A percentile compares a stretch with the other conserved stretches of the same genome.
These are phyloP conservation scores for Chalciporus piperatus DNA, from an alignment of 768 basidiomycete genomes.

Conservation along the genomic window DNA sequence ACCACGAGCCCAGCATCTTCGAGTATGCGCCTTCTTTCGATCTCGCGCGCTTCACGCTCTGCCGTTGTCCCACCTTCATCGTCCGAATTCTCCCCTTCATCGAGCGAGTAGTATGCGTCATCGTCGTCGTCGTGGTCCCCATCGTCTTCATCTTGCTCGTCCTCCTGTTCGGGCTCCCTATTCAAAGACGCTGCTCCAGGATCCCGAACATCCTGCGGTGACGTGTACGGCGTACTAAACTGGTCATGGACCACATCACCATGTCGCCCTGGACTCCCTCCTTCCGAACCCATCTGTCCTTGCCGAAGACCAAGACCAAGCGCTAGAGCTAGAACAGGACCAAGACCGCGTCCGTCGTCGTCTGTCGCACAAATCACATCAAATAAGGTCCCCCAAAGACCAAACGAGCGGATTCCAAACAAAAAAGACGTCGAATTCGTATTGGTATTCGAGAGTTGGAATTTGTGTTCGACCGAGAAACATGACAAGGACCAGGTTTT, in stretches of 20 bases:
- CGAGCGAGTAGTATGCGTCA: conserved; percentile 33
- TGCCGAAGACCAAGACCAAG: neutral
- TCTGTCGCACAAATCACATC: conserved; percentile 6
- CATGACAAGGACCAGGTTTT: neutral
- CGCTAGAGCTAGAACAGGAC: neutral
- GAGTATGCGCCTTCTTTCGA: conserved; percentile 79
- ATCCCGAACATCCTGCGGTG: conserved; percentile 15
- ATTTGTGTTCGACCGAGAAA: conserved; percentile 1
- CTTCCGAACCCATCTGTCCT: neutral
- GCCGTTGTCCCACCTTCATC: conserved; percentile 41
- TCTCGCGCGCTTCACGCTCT: conserved; percentile 59
- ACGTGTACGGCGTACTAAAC: conserved; percentile 25
- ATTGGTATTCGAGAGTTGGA: conserved; percentile 9
- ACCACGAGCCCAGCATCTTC: conserved; percentile 86
- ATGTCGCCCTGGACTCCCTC: neutral
- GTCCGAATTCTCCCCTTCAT: conserved; percentile 25
- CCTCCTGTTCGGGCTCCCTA: neutral
- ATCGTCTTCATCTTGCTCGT: neutral
- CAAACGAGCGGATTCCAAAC: neutral
- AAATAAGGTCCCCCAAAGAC: neutral
- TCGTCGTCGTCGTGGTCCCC: conserved; percentile 30
- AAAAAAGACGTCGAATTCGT: conserved; percentile 8
- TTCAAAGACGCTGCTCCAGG: conserved; percentile 5
- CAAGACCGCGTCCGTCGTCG: neutral
- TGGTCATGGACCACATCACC: conserved; percentile 3